phyloP scores from a whole-genome alignment of 208 protist species.

The Polymyxa betae region DNA sequence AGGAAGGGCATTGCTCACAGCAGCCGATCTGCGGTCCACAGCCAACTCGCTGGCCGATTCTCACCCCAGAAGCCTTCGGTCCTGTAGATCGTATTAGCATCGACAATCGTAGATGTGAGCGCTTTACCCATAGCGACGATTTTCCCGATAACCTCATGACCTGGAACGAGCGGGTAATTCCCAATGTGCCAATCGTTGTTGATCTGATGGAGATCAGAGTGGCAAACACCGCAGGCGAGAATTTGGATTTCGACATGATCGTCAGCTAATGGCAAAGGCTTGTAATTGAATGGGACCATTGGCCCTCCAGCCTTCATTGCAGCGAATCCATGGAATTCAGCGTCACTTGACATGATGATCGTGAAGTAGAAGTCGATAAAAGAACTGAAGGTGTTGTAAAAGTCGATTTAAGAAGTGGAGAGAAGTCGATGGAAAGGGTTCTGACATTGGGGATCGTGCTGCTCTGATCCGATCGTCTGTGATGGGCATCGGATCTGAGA shows the following conservation, averaged over 20 bases:
- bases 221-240: slow-evolving; percentile 37
- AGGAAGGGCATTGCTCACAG: neutral
- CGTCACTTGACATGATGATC: neutral
- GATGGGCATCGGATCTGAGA: too few relatives aligned
- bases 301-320: neutral
- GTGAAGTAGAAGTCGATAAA: too few relatives aligned
- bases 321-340: neutral
- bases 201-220: slow-evolving; percentile 17
- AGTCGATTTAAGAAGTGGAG: too few relatives aligned
- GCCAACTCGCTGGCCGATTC: neutral
- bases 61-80: neutral
- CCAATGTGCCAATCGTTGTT: neutral
- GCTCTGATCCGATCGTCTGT: too few relatives aligned
- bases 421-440: too few relatives aligned
- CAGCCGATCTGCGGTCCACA: neutral
- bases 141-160: slow-evolving; percentile 29
- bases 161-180: slow-evolving; percentile 6
- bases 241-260: slow-evolving; percentile 6
- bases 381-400: too few relatives aligned
- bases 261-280: neutral
- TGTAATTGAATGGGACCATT: neutral
- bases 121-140: slow-evolving; percentile 25
- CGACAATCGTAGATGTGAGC: neutral
- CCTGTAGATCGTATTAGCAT: neutral
- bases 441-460: too few relatives aligned